Evolutionary conservation across 148 eudicot genomes (phyloP), one percentile per base, ranked within the genome.

Genomic region (Arbutus unedo): DNA sequence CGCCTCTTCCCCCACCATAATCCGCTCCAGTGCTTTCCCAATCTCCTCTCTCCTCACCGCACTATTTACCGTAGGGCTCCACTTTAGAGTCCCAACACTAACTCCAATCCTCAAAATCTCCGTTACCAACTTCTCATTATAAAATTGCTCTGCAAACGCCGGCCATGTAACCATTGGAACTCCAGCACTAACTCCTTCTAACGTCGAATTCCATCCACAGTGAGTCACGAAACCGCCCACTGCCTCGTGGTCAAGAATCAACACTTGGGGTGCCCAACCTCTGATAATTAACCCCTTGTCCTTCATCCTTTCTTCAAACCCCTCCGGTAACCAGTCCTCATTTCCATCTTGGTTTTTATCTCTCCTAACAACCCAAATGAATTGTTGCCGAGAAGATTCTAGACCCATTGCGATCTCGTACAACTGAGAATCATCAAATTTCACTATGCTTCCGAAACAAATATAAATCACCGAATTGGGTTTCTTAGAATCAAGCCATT

Each of bases 281-380:
- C 68, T 81, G 66, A 85, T 85, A 2, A 88, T 85, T 10, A 88
- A n/a, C 1, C 86, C 88, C 50, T 38, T 85, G 3, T 74, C 89
- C 74, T 80, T 48, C 25, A 15, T 48, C 50, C 85, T 87, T 55
- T 70, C 82, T 54, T 87, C 85, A 11, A 84, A 87, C 53, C 83
- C 83, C 43, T 85, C 85, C 0, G 91, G 92, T 51, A 92, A 13
- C 91, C 91, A 88, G 64, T 18, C 15, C 13, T 56, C 74, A 2
- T 6, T 68, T 53, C 3, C 55, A 13, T 59, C 45, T 18, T 50
- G 54, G 15, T 51, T 83, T 68, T 2, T 56, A 21, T 8, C 8
- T 15, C 41, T 86, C 72, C 89, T 84, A 43, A 91, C 91, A 0
- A 87, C 97, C 97, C 94, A 93, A 0, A 93, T 80, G 85, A 93